These are phyloP conservation scores for Berkeleyomyces basicola DNA, from an alignment of 2,329 filamentous ascomycete genomes.

Conservation along the genomic window DNA sequence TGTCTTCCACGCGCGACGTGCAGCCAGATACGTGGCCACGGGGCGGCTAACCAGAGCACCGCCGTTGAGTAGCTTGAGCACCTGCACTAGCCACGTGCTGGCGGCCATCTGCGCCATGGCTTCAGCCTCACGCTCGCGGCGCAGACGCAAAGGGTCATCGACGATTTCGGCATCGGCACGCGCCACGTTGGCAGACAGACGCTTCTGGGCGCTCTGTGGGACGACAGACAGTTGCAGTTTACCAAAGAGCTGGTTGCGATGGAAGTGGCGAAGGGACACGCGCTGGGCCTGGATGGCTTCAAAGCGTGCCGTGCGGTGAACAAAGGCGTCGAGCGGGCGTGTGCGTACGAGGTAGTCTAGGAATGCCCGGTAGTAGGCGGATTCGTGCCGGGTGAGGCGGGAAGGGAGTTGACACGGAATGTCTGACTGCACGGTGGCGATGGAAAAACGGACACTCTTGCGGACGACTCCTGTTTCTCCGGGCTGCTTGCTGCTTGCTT, in stretches of 20 bases:
- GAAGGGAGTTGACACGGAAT: slow-evolving; percentile 35
- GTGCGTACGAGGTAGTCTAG: slow-evolving; percentile 53
- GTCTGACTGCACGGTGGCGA: slow-evolving; percentile 29
- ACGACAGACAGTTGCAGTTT: slow-evolving; percentile 64
- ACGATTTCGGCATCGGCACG: slow-evolving; percentile 53
- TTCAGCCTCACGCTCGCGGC: slow-evolving; percentile 62
- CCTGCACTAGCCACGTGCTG: slow-evolving; percentile 44
- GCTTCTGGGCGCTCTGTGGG: slow-evolving; percentile 52
- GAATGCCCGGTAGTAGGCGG: slow-evolving; percentile 80
- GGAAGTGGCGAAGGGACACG: slow-evolving; percentile 52
- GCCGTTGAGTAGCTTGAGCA: slow-evolving; percentile 43
- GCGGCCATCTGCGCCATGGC: slow-evolving; percentile 55
- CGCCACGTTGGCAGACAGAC: slow-evolving; percentile 54
- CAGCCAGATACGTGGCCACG: slow-evolving; percentile 40
- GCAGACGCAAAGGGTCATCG: slow-evolving; percentile 43
- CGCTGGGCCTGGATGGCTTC: slow-evolving; percentile 78
- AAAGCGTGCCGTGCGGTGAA: slow-evolving; percentile 70
- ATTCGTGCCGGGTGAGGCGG: slow-evolving; percentile 42
- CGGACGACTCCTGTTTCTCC: neutral
- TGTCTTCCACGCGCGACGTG: slow-evolving; percentile 24
- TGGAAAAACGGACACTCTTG: slow-evolving; percentile 63
- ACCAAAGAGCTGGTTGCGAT: slow-evolving; percentile 68
- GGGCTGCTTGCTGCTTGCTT: neutral
- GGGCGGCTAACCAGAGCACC: slow-evolving; percentile 48
- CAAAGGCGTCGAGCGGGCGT: slow-evolving; percentile 57